Evolutionary conservation across 1,284 basidiomycete species (phyloP).

Genomic region (Rhodotorula sp.): DNA sequence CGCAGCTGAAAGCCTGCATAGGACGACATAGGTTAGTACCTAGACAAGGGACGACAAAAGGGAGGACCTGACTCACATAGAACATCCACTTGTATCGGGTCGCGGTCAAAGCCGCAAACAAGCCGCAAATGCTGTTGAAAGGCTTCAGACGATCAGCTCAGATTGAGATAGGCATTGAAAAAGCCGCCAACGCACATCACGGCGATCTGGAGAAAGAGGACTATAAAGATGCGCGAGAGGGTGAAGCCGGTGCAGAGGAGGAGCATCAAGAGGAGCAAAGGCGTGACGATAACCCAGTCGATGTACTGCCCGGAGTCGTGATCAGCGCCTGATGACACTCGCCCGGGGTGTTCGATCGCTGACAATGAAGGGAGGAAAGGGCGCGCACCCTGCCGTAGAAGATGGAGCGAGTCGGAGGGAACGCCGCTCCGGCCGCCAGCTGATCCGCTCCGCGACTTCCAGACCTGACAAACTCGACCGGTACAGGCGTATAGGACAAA

Average conservation of each 20-base stretch:
- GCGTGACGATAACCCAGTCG: conserved; percentile 59
- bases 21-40: background rate
- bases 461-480: conserved; percentile 12
- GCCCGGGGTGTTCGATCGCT: background rate
- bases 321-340: background rate
- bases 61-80: background rate
- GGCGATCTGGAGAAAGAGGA: conserved; percentile 56
- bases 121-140: background rate
- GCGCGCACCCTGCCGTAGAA: conserved; percentile 11
- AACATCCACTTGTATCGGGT: conserved; percentile 8
- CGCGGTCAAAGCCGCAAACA: conserved; percentile 4
- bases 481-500: conserved; percentile 5
- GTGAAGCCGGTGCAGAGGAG: conserved; percentile 59
- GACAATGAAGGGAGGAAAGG: background rate
- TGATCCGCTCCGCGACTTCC: conserved; percentile 8
- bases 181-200: background rate
- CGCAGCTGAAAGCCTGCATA: background rate
- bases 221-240: conserved; percentile 57
- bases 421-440: background rate
- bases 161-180: fast-evolving
- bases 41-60: background rate
- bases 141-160: background rate
- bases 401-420: conserved; percentile 11
- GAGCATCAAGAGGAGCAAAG: conserved; percentile 58
- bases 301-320: conserved; percentile 50